Conservation (phyloP, 2,329 filamentous ascomycete genomes). For the Helotiales sp. region DNA sequence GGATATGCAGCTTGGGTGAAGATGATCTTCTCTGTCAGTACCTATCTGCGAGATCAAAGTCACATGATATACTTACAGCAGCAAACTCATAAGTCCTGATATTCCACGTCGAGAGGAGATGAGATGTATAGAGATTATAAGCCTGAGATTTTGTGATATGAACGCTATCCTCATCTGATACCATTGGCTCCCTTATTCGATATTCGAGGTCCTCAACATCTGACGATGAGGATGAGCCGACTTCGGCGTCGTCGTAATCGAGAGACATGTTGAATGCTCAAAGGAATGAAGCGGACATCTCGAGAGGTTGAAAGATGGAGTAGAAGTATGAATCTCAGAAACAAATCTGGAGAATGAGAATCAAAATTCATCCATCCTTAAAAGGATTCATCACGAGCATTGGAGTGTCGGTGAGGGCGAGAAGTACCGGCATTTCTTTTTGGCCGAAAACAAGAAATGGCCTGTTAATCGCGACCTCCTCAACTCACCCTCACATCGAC, state of each 20-base stretch:
- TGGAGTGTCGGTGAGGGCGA: not conserved
- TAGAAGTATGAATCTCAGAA: too few species aligned
- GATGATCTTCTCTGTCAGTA: slow-evolving; percentile 38
- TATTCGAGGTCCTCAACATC: not conserved
- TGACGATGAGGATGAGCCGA: not conserved
- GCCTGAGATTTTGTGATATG: slow-evolving; percentile 38
- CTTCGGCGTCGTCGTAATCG: not conserved
- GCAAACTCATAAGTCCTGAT: slow-evolving; percentile 46
- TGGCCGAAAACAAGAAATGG: not conserved
- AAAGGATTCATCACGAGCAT: not conserved
- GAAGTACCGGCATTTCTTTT: not conserved
- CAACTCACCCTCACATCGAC: not conserved
- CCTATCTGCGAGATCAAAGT: not conserved
- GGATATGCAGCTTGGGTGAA: slow-evolving; percentile 52
- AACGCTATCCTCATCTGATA: not conserved
- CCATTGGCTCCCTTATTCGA: not conserved
- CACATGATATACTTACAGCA: slow-evolving; percentile 22
- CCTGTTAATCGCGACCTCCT: not conserved
- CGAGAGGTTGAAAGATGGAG: not conserved
- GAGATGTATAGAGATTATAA: slow-evolving; percentile 48
- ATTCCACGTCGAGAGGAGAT: slow-evolving; percentile 58
- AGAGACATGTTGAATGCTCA: not conserved
- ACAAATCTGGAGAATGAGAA: not conserved
- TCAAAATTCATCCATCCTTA: not conserved
- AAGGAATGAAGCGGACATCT: not conserved